A percentile compares a stretch with the other conserved stretches of the same genome.
Conservation (phyloP, 75 land plant species). For the Selaginella tamariscina region DNA sequence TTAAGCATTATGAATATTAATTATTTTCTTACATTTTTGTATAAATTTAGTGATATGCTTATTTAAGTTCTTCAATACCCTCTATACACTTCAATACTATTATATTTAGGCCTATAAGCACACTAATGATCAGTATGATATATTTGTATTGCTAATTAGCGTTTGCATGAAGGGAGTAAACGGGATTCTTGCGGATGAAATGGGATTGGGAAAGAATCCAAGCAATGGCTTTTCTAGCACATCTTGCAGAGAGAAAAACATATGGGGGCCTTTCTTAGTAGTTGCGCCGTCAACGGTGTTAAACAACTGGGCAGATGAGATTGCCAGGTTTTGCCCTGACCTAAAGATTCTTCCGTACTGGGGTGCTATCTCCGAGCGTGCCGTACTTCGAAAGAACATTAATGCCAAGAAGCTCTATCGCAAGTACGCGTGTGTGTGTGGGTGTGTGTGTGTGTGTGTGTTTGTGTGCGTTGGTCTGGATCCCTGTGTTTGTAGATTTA, state of each 20-base stretch:
- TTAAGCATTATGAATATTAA: too few relatives aligned
- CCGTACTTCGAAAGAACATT: slow-evolving; percentile 73
- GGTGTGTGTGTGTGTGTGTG: too few relatives aligned
- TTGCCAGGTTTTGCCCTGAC: slow-evolving; percentile 83
- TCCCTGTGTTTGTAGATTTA: too few relatives aligned
- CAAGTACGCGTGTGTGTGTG: too few relatives aligned
- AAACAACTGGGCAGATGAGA: slow-evolving; percentile 98
- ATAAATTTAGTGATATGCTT: too few relatives aligned
- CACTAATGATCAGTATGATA: too few relatives aligned
- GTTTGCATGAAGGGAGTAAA: slow-evolving; percentile 89
- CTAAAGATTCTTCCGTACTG: slow-evolving; percentile 86
- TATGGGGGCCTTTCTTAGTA: slow-evolving; percentile 97
- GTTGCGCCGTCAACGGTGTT: slow-evolving; percentile 96
- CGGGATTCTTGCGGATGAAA: slow-evolving; percentile 98
- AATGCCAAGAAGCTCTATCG: slow-evolving; percentile 81
- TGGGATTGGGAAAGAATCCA: slow-evolving; percentile 99
- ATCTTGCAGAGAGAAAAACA: slow-evolving; percentile 98
- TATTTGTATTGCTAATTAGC: too few relatives aligned
- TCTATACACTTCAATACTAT: too few relatives aligned
- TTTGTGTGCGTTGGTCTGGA: slow-evolving; percentile 6
- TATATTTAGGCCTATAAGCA: too few relatives aligned
- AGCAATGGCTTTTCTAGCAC: slow-evolving; percentile 94
- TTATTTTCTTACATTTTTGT: too few relatives aligned
- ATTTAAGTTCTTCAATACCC: too few relatives aligned
- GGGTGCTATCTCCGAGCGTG: slow-evolving; percentile 73